phyloP scores from a whole-genome alignment of 768 basidiomycete species.

The Suillus sp. region DNA sequence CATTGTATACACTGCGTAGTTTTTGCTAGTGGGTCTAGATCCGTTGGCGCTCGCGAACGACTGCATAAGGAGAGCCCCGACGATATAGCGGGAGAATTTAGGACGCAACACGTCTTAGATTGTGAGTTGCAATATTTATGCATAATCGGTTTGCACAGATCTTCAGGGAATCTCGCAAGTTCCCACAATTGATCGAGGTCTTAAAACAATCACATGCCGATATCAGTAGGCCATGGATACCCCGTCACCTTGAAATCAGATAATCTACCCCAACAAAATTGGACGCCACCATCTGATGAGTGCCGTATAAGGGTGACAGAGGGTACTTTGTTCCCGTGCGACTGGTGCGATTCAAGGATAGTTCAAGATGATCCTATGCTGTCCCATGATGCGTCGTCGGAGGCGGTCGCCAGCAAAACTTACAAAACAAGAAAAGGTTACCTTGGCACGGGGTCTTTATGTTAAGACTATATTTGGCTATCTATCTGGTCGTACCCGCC shows the following conservation, averaged over 20 bases:
- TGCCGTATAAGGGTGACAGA: background rate
- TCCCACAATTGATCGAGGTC: background rate
- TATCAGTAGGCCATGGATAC: background rate
- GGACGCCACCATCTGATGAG: constrained; percentile 2
- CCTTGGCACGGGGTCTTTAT: constrained; percentile 5
- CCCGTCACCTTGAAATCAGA: background rate
- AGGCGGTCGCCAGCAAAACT: constrained; percentile 10
- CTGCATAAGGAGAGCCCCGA: background rate
- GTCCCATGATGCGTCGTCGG: constrained; percentile 6
- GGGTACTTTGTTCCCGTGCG: background rate
- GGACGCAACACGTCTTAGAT: background rate
- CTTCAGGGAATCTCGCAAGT: constrained; percentile 1
- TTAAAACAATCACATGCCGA: constrained; percentile 1
- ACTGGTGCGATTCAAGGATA: background rate
- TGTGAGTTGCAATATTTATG: background rate
- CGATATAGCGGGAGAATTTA: constrained; percentile 1
- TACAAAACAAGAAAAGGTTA: background rate
- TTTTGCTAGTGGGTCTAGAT: constrained; percentile 5
- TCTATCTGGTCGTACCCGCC: background rate
- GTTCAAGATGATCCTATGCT: background rate
- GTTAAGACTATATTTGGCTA: constrained; percentile 2
- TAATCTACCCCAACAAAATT: background rate
- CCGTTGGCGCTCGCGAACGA: background rate
- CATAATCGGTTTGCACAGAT: constrained; percentile 2
- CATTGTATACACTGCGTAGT: constrained; percentile 11